Percentiles rank a stretch among this genome's conserved stretches.
Evolutionary conservation across 257 asterid genomes (phyloP).

Genomic region (Rhazya stricta): DNA sequence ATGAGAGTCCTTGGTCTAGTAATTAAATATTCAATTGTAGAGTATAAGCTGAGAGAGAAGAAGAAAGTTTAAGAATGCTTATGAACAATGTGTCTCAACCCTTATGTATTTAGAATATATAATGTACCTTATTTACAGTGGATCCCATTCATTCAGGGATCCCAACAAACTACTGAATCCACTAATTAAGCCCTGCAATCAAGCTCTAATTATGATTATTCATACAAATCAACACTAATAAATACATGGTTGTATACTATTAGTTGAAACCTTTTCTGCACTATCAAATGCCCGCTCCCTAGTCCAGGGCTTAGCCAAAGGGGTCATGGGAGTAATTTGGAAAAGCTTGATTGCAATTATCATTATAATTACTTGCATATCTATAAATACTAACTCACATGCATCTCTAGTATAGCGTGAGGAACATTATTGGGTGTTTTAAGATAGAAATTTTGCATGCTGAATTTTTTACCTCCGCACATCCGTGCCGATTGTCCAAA

Average conservation of each 20-base stretch:
- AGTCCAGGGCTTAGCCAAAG: neutral
- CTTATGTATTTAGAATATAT: no score
- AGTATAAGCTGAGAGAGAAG: no score
- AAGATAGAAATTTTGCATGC: neutral
- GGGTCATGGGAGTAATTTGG: neutral
- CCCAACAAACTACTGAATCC: no score
- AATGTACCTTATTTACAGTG: no score
- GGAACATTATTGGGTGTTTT: neutral
- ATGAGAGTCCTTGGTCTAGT: neutral
- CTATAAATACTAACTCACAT: neutral
- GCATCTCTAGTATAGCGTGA: neutral
- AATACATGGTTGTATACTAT: neutral
- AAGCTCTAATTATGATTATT: no score
- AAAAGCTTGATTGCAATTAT: neutral
- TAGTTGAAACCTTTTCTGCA: neutral
- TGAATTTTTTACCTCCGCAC: neutral
- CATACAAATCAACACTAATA: no score
- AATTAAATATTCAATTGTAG: no score
- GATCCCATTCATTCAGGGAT: no score
- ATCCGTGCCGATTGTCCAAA: neutral
- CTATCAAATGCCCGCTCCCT: neutral
- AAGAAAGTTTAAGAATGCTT: no score
- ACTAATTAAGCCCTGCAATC: no score
- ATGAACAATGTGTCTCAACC: no score
- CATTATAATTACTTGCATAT: no score